phyloP scores from a whole-genome alignment of 1,284 basidiomycete species.

The Abortiporus biennis region DNA sequence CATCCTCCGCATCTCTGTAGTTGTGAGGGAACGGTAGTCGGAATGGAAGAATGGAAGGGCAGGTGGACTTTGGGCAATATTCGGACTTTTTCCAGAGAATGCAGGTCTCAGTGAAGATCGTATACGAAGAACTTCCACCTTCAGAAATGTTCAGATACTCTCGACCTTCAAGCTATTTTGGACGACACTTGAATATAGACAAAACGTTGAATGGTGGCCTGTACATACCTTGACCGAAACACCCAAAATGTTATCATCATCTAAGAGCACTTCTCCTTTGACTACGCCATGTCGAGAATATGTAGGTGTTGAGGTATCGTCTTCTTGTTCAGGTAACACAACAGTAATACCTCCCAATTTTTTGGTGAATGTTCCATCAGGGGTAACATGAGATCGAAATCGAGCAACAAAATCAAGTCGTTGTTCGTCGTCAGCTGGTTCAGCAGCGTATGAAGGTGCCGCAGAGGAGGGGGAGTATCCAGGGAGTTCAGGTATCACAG shows the following conservation, averaged over 20 bases:
- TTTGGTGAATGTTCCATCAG: conserved; percentile 5
- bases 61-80: conserved; percentile 15
- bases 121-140: neutral
- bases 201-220: neutral
- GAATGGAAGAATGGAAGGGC: conserved; percentile 45
- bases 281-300: conserved; percentile 3
- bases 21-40: conserved; percentile 37
- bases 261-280: conserved; percentile 4
- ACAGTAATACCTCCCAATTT: neutral
- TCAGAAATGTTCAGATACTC: neutral
- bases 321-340: conserved; percentile 4
- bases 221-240: conserved; percentile 7
- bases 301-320: neutral
- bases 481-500: conserved; percentile 10
- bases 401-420: conserved; percentile 21
- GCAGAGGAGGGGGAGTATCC: conserved; percentile 18
- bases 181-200: neutral
- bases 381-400: neutral
- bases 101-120: neutral
- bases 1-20: conserved; percentile 31
- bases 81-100: conserved; percentile 1
- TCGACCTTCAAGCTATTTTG: conserved; percentile 3
- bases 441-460: conserved; percentile 21
- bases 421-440: conserved; percentile 20
- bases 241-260: conserved; percentile 1